A percentile compares a stretch with the other conserved stretches of the same genome.
phyloP scores from a whole-genome alignment of 495 filamentous ascomycete genomes.

The Daldinia vernicosa region DNA sequence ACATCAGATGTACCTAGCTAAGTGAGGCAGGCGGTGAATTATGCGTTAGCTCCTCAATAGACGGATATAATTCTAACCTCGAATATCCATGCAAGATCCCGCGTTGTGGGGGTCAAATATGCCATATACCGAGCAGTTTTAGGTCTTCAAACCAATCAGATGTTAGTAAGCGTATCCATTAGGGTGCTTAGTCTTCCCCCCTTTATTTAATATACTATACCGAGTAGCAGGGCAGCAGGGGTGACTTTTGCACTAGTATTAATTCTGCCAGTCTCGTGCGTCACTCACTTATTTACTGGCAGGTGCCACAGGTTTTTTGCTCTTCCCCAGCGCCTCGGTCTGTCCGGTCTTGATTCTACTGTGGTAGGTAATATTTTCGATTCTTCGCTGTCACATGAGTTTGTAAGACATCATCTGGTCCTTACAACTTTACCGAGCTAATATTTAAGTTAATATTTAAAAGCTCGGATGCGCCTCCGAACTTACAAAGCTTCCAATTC shows the following conservation, averaged over 20 bases:
- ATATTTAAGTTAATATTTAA: constrained; percentile 30
- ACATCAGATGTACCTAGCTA: too few species aligned
- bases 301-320: constrained; percentile 31
- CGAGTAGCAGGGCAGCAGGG: background rate
- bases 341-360: constrained; percentile 22
- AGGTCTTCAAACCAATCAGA: background rate
- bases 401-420: constrained; percentile 7
- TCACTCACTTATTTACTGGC: constrained; percentile 25
- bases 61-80: background rate
- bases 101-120: background rate
- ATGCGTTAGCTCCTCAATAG: background rate
- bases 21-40: constrained; percentile 29
- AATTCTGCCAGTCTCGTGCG: constrained; percentile 35
- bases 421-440: background rate
- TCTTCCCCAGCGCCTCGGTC: constrained; percentile 29
- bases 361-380: constrained; percentile 8
- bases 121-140: background rate
- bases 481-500: background rate
- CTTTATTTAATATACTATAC: constrained; percentile 1
- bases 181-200: background rate
- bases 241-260: background rate
- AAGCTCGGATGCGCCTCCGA: constrained; percentile 5
- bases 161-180: background rate
- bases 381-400: constrained; percentile 36
- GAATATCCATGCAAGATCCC: background rate